These are phyloP conservation scores for Citrullus amarus DNA, from an alignment of 306 rosid species.

Conservation along the genomic window DNA sequence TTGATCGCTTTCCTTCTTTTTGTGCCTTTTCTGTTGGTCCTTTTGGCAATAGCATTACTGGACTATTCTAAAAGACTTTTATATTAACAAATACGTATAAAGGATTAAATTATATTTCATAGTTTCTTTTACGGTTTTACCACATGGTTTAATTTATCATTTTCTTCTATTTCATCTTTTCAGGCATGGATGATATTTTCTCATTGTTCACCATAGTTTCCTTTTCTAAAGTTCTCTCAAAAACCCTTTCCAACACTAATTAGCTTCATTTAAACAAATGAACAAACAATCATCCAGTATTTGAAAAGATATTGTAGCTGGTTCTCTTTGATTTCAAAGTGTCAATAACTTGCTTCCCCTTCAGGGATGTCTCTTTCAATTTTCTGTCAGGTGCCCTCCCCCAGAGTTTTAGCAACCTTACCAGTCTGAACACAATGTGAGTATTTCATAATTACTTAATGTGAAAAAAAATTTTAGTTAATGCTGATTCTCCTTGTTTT, in stretches of 20 bases:
- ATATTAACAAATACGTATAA: not conserved
- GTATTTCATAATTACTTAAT: constrained; percentile 10
- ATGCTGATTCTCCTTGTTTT: constrained; percentile 20
- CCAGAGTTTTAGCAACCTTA: constrained; percentile 63
- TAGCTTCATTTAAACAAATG: not conserved
- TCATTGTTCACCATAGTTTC: not conserved
- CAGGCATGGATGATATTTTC: not conserved
- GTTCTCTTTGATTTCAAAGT: not conserved
- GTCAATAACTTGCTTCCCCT: not conserved
- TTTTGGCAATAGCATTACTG: not conserved
- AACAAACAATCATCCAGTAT: not conserved
- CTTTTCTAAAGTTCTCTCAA: not conserved
- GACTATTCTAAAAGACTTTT: not conserved
- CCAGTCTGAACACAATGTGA: constrained; percentile 58
- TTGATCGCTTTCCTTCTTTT: not conserved
- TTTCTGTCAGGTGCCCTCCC: constrained; percentile 66
- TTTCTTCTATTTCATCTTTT: not conserved
- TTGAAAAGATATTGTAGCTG: not conserved
- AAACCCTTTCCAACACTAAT: not conserved
- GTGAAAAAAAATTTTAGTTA: constrained; percentile 9
- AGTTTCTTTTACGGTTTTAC: not conserved
- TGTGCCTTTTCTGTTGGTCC: not conserved
- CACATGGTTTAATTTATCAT: not conserved
- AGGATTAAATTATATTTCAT: not conserved
- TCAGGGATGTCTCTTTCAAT: constrained; percentile 70